Conservation (phyloP, 177 flowering plant species). For the Vitis hybrid region DNA sequence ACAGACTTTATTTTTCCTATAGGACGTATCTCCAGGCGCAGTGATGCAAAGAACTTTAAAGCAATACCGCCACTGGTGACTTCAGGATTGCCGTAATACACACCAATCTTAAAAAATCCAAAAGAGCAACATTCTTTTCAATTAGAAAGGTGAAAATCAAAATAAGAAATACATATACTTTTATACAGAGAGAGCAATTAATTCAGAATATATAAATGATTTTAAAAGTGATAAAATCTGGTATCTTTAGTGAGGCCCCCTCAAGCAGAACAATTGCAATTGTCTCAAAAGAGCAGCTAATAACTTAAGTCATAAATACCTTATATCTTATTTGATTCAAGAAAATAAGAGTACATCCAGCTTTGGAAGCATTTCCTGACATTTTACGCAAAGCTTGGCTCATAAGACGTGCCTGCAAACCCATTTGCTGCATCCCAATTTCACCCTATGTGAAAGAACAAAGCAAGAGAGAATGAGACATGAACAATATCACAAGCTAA, state of each 20-base stretch:
- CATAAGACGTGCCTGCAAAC: conserved; percentile 98
- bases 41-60: conserved; percentile 93
- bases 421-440: conserved; percentile 99
- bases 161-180: too few species aligned
- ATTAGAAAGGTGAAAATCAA: too few species aligned
- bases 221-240: too few species aligned
- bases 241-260: too few species aligned
- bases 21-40: conserved; percentile 93
- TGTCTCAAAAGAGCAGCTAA: not conserved
- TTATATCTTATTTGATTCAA: conserved; percentile 95
- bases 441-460: conserved; percentile 60
- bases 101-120: conserved; percentile 73
- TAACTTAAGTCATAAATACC: conserved; percentile 38
- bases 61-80: conserved; percentile 99
- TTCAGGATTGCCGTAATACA: conserved; percentile 97
- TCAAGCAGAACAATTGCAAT: too few species aligned
- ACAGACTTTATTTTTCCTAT: conserved; percentile 97
- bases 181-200: too few species aligned
- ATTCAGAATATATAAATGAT: too few species aligned
- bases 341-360: conserved; percentile 95
- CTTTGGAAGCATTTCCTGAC: conserved; percentile 99
- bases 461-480: not conserved
- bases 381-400: conserved; percentile 99
- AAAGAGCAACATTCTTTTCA: too few species aligned
- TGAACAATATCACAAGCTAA: not conserved